phyloP scores from a whole-genome alignment of 208 protist species.

The Novymonas esmeraldas region DNA sequence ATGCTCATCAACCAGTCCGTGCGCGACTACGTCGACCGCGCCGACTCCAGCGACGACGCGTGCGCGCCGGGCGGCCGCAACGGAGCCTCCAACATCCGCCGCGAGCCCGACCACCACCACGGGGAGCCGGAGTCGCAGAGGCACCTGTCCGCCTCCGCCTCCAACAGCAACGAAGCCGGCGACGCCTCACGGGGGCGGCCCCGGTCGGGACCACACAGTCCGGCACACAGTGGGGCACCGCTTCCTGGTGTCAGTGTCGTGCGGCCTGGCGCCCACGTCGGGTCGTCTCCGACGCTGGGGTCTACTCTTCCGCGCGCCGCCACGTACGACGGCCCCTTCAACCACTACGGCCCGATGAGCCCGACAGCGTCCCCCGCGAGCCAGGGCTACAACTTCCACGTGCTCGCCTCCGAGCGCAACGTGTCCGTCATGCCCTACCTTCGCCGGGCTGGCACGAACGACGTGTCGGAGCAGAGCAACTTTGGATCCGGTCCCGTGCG shows the following conservation, averaged over 20 bases:
- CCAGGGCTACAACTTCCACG: slow-evolving; percentile 38
- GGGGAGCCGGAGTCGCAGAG: neutral
- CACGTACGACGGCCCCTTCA: slow-evolving; percentile 25
- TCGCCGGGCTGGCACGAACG: slow-evolving; percentile 2
- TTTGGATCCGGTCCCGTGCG: slow-evolving; percentile 29
- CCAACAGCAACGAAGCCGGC: no score
- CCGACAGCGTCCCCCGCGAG: slow-evolving; percentile 22
- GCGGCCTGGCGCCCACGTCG: neutral
- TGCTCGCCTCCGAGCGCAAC: slow-evolving; percentile 40
- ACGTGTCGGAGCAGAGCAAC: slow-evolving; percentile 2
- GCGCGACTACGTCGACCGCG: slow-evolving; percentile 23
- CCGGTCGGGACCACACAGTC: neutral
- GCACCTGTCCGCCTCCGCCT: no score
- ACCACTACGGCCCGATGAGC: slow-evolving; percentile 3
- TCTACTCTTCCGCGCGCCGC: slow-evolving; percentile 6
- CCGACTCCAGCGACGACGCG: slow-evolving; percentile 4
- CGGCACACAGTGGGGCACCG: neutral
- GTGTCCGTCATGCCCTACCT: slow-evolving; percentile 49
- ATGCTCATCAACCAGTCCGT: slow-evolving; percentile 72
- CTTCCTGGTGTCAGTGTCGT: neutral
- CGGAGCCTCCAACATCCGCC: neutral
- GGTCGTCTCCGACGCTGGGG: neutral
- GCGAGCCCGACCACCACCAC: neutral
- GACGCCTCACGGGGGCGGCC: no score
- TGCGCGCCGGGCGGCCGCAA: neutral